Evolutionary conservation across 345 rosid species (phyloP), one percentile per base, ranked within the genome.

Genomic region (Psidium friedrichsthalianum): DNA sequence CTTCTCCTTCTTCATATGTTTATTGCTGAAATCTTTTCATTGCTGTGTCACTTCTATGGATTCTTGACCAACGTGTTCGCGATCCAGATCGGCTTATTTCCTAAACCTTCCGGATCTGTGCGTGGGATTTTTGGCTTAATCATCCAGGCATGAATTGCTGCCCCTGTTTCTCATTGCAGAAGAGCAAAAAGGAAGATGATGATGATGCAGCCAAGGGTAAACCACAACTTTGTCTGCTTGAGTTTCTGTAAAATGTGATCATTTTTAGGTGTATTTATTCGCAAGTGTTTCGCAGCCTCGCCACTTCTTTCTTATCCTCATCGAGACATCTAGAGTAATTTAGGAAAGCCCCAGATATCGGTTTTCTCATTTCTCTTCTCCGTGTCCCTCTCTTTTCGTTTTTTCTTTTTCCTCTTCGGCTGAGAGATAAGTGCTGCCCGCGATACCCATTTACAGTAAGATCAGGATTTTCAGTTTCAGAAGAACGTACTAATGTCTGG

Each of bases 81-180:
- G 80, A 69, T 69, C 80, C 47, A 32, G 22, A 9, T 69, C 25
- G 25, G 80, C 22, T 69, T 69, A 36, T 69, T 36, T 42, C 47
- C 47, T 6, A 69, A 5, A 69, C 47, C 80, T 12, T 10, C 24
- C 4, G 3, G 47, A 40, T 18, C 80, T 69, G 47, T 22, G 47
- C 11, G 7, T 16, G 80, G 57, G 84, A 69, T 16, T 69, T 69
- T 69, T 51, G 52, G 52, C 4, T 51, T 51, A 51, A 51, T 51
- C 52, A 14, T n/a, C 56, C 83, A 85, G 83, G 74, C 57, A 94
- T 97, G 98, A 92, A 85, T 88, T 95, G 98, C 87, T 94, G 93
- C 85, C 90, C 97, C 6, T 97, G 99, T 89, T 95, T 95, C 84
- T 86, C 92, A 51, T 86, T 92, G 1, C 90, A 90, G 52, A 78